phyloP scores from a whole-genome alignment of 352 stramenopile genomes.

The Blastocystis sp. region DNA sequence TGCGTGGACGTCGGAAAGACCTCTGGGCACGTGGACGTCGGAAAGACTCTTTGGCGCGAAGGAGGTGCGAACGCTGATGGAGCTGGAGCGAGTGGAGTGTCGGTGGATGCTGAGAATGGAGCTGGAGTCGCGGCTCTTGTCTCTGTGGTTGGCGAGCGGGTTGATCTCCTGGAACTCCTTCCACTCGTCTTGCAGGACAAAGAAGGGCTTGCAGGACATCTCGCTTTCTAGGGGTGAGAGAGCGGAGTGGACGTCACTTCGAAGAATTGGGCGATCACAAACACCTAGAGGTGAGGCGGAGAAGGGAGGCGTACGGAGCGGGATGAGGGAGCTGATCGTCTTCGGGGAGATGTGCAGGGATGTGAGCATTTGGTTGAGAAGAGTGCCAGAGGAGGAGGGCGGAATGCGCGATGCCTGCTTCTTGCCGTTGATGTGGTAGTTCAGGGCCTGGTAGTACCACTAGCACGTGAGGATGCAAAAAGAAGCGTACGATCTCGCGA shows the following conservation, averaged over 20 bases:
- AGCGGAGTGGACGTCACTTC: not conserved
- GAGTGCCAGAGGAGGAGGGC: not conserved
- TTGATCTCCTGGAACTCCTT: not conserved
- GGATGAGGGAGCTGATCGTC: not conserved
- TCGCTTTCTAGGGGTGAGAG: not conserved
- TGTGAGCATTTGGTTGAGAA: not conserved
- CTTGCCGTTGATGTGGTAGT: not conserved
- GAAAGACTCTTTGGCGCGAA: not conserved
- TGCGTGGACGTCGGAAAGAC: not conserved
- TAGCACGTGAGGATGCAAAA: not conserved
- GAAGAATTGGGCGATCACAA: not conserved
- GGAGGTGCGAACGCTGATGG: not conserved
- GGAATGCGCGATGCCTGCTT: not conserved
- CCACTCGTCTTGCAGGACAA: not conserved
- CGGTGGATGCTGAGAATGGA: not conserved
- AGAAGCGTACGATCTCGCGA: not conserved
- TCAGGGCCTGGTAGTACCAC: constrained; percentile 27
- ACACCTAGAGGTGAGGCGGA: not conserved
- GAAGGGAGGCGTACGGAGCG: not conserved
- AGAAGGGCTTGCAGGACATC: not conserved
- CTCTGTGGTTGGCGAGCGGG: not conserved
- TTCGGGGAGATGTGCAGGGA: constrained; percentile 3
- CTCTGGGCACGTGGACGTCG: no score
- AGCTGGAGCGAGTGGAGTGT: not conserved
- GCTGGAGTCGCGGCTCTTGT: not conserved